Base-by-base conservation (phyloP, 2,329 filamentous ascomycete species). In the Ceratocystis lukuohia region DNA sequence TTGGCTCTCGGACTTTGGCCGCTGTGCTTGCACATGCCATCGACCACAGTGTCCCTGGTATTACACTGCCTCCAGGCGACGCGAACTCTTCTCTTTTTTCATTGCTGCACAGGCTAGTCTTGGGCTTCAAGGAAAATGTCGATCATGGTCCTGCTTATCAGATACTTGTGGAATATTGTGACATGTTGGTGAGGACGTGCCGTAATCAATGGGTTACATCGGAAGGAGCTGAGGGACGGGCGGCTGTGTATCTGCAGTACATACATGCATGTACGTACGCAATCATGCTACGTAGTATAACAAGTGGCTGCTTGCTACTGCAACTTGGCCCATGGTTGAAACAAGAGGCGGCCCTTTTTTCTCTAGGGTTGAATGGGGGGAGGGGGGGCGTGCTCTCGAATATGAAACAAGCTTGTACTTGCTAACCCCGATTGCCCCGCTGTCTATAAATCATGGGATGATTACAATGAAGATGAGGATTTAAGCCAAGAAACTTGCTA, bases 1-100 rank as follows among this genome's bases (percentile, higher is more conserved):
- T 68, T 68, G 67, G 48, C 62, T 61, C 28, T 62, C 45, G 67
- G 61, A 64, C 63, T 45, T 25, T 64, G 65, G 67, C 67, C 67
- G 56, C 67, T 68, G 65, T 67, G 67, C 67, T 68, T 68, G 67
- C 67, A 65, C 44, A 68, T 67, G 67, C 61, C 59, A n/a, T 61
- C n/a, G 59, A 46, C 46, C 65, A 68, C 64, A 64, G 67, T 68
- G 65, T 68, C 67, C 65, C 65, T 66, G 69, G 69, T 69, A 69
- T 67, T 67, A 64, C 69, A 69, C 69, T 69, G 66, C 53, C 66
- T 69, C 69, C 69, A 65, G 69, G 69, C n/a, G 69, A 69, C 64
- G 69, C 69, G 67, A 68, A 69, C 61, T 44, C 0, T 41, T 66
- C 59, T 66, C 30, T 65, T 66, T 69, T 66, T 69, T 69, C 66